phyloP scores from a whole-genome alignment of 129 eudicot species.

The Tanacetum coccineum region DNA sequence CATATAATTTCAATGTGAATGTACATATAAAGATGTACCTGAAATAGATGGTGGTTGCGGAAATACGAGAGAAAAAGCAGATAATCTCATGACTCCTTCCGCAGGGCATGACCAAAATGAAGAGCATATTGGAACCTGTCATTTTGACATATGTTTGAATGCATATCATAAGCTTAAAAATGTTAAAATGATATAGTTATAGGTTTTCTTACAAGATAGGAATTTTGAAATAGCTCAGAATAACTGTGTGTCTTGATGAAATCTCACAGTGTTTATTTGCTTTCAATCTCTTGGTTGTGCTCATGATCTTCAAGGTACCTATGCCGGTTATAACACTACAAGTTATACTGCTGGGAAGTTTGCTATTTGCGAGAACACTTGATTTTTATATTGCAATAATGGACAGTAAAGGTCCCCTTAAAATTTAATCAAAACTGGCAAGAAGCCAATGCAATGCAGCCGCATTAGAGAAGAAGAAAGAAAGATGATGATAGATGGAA shows the following conservation, averaged over 20 bases:
- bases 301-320: conserved; percentile 87
- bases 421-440: no score
- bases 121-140: conserved; percentile 76
- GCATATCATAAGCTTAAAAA: no score
- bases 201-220: conserved; percentile 64
- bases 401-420: no score
- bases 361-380: no score
- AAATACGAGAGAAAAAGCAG: conserved; percentile 90
- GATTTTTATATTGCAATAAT: no score
- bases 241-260: conserved; percentile 73
- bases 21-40: conserved; percentile 1
- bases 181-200: no score
- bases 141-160: no score
- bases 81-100: conserved; percentile 77
- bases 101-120: conserved; percentile 97
- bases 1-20: no score
- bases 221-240: conserved; percentile 82
- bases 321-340: not conserved
- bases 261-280: conserved; percentile 70
- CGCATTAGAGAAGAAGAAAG: no score
- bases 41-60: conserved; percentile 85
- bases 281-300: conserved; percentile 64
- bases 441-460: no score
- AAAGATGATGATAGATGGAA: no score
- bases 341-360: no score